Base-by-base conservation (phyloP, 1,139 yeast species). In the Lodderomyces elongisporus region DNA sequence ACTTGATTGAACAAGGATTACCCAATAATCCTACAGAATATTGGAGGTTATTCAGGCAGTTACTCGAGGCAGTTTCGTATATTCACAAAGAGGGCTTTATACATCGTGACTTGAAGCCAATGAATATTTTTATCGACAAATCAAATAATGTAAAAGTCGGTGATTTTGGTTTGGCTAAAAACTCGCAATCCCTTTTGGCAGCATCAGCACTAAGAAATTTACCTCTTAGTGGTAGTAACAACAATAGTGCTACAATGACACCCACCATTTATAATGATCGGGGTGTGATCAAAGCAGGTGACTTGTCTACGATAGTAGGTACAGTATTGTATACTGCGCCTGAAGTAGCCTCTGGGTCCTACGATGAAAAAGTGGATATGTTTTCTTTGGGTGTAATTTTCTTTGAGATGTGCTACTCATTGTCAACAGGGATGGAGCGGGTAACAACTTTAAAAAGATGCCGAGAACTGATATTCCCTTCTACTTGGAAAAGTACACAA, bases 81-180 rank as follows among this genome's bases (percentile, higher is more conserved):
- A 91, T 93, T 34, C 98, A 93, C 51, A 67, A 87, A 1, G 94
- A 87, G 53, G 97, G 97, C 0, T 85, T 89, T 34, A 91, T 93
- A 44, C 98, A 93, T 58, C 70, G 98, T 36, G 99, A 93, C 54
- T 69, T 93, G 48, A 93, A 93, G 53, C 98, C 98, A 1, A 83
- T 83, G 73, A 93, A 93, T 54, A 87, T 93, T 55, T 93, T 93
- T 62, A 89, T 93, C 46, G 98, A 91, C 55, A 82, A 83, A 45
- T 75, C 85, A 1, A 81, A 84, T 47, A 87, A 89, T 52, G 79
- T 91, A 36, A 93, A 93, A 54, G 85, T 93, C 22, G 98, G 99
- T 45, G 98, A 93, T 52, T 93, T 93, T 58, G 99, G 98, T 0
- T 69, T 93, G 37, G 99, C 98, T 0, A 89, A 88, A 48, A 85